A percentile compares a stretch with the other conserved stretches of the same genome.
Conservation (phyloP, 2,329 filamentous ascomycete genomes). For the Remersonia thermophila region DNA sequence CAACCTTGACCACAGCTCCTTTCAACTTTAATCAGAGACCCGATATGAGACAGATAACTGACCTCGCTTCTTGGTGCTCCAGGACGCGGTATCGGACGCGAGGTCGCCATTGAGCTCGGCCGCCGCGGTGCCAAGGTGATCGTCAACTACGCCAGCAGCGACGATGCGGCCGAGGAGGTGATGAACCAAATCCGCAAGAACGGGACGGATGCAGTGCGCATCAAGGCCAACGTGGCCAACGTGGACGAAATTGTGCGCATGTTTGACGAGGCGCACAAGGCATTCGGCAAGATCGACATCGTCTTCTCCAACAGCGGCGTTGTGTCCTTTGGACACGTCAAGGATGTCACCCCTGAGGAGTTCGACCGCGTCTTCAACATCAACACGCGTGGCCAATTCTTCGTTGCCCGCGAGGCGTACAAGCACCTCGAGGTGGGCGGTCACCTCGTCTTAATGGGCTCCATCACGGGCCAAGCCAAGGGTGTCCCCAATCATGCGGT, state of each 20-base stretch:
- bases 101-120: conserved; percentile 54
- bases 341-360: conserved; percentile 57
- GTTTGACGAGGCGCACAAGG: conserved; percentile 49
- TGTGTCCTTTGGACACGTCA: conserved; percentile 54
- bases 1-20: too few relatives aligned
- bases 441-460: conserved; percentile 61
- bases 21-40: too few relatives aligned
- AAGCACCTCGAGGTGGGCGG: conserved; percentile 56
- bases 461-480: conserved; percentile 54
- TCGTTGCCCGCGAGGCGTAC: conserved; percentile 59
- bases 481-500: conserved; percentile 59
- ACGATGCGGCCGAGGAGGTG: conserved; percentile 50
- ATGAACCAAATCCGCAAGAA: conserved; percentile 52
- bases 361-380: conserved; percentile 59
- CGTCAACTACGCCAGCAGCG: conserved; percentile 56
- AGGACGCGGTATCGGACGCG: conserved; percentile 50
- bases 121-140: conserved; percentile 53
- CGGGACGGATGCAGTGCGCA: conserved; percentile 44
- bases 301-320: conserved; percentile 60
- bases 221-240: conserved; percentile 50
- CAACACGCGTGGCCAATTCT: conserved; percentile 59
- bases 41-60: too few relatives aligned
- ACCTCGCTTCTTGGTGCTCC: too few relatives aligned
- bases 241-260: conserved; percentile 49
- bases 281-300: conserved; percentile 57